These are phyloP conservation scores for Macadamia tetraphylla DNA, from an alignment of 164 flowering plant species.

Conservation along the genomic window DNA sequence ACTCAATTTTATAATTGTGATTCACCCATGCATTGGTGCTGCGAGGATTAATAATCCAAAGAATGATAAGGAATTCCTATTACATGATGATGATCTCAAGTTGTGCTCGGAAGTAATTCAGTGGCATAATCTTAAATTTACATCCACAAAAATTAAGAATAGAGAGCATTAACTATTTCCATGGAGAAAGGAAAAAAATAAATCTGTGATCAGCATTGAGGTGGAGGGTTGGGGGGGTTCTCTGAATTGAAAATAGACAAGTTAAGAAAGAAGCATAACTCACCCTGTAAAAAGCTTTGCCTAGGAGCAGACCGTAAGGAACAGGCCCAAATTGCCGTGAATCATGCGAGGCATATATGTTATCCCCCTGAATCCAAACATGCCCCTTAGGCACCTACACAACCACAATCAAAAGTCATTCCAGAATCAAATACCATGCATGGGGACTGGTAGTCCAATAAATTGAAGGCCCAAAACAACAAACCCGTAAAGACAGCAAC, in stretches of 20 bases:
- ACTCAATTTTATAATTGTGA: too few species aligned
- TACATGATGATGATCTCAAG: not conserved
- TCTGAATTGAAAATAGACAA: too few species aligned
- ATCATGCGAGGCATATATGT: slow-evolving; percentile 47
- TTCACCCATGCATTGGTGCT: not conserved
- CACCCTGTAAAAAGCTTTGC: slow-evolving; percentile 52
- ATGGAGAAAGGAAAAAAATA: not conserved
- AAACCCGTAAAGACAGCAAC: not conserved
- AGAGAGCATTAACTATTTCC: too few species aligned
- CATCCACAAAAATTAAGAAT: too few species aligned
- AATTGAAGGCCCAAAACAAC: not conserved
- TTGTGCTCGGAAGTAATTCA: not conserved
- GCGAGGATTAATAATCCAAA: not conserved
- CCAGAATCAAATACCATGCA: not conserved
- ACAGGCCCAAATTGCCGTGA: slow-evolving; percentile 70
- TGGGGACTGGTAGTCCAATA: not conserved
- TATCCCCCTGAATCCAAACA: slow-evolving; percentile 82
- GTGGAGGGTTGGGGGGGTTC: too few species aligned
- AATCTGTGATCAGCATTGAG: not conserved
- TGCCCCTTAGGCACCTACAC: slow-evolving; percentile 77
- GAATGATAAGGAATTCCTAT: not conserved
- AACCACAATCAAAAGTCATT: slow-evolving; percentile 2
- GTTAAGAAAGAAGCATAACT: slow-evolving; percentile 3
- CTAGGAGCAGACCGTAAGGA: slow-evolving; percentile 61
- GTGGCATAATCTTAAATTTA: not conserved